Evolutionary conservation across 2,329 filamentous ascomycete genomes (phyloP), one percentile per base, ranked within the genome.

Genomic region (Colletotrichum destructivum): DNA sequence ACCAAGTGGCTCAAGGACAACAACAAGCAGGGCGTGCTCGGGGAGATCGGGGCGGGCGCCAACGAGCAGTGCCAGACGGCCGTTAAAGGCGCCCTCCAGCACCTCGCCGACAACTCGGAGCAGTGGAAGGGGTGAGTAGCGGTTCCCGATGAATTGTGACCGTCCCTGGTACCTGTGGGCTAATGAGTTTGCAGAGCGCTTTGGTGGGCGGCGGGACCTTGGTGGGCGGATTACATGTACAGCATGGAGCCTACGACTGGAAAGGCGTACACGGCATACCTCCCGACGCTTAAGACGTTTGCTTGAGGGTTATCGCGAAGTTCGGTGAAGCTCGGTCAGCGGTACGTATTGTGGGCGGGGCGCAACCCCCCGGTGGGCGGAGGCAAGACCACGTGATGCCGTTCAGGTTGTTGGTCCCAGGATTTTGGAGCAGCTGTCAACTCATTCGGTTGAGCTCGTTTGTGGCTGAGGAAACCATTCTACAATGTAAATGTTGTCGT

Each of bases 121-220:
- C 86, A 87, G 67, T 89, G 87, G 87, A 79, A 81, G 40, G 87
- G 86, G 69, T 72, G 42, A 65, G 65, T 52, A 26, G 2, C 6
- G 13, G 21, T 31, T 52, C 1, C 12, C 6, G 16, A 54, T n/a
- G 13, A 15, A 21, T 42, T 21, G 42, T 13, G 16, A 18, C 2
- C 1, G 44, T 23, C 15, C 42, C 4, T 15, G 15, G 35, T 31
- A 8, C 3, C 13, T 13, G 6, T 8, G 15, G 21, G 21, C 60
- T 62, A 31, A 62, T 21, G 35, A 3, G 3, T 40, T n/a, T 38
- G 2, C 35, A 86, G 84, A 67, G 74, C 86, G 44, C 87, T 86
- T 84, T 88, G 86, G 87, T 82, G 84, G 70, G 60, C 70, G 15
- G 86, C 83, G 35, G 87, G 87, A 1, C 87, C 87, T 42, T 88